phyloP scores from a whole-genome alignment of 1,139 yeast genomes.

The Yarrowia galli region DNA sequence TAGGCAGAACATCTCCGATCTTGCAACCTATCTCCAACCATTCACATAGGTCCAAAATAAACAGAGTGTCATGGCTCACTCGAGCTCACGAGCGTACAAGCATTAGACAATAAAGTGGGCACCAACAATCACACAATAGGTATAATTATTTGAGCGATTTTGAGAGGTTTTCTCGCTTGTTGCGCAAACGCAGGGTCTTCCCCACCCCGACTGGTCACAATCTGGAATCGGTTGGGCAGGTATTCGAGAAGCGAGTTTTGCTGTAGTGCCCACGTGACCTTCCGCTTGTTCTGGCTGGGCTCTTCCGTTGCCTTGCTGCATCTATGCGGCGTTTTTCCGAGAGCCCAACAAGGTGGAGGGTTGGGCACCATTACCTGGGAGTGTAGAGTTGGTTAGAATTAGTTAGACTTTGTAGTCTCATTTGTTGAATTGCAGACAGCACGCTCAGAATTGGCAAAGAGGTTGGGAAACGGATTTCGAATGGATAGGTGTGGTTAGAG shows the following conservation, averaged over 20 bases:
- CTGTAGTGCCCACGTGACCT: not conserved
- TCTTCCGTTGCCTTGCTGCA: conserved; percentile 9
- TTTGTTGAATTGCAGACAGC: no score
- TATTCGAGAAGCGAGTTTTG: no score
- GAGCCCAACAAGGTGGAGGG: not conserved
- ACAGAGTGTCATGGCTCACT: conserved; percentile 1
- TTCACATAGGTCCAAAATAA: not conserved
- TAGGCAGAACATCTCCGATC: no score
- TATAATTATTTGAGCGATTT: conserved; percentile 26
- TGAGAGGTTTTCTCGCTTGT: not conserved
- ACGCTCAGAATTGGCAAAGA: no score
- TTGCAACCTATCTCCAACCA: not conserved
- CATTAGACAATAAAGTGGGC: not conserved
- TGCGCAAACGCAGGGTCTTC: conserved; percentile 7
- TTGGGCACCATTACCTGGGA: no score
- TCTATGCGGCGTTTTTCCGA: conserved; percentile 33
- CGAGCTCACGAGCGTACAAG: no score
- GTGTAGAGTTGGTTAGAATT: not conserved
- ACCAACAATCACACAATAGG: no score
- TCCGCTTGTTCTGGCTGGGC: not conserved
- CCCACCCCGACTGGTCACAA: conserved; percentile 8
- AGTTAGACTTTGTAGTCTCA: not conserved
- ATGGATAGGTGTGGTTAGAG: no score
- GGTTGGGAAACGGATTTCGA: no score
- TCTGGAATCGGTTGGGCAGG: no score